Evolutionary conservation across 2,329 filamentous ascomycete genomes (phyloP), one percentile per base, ranked within the genome.

Genomic region (Monilinia aucupariae): DNA sequence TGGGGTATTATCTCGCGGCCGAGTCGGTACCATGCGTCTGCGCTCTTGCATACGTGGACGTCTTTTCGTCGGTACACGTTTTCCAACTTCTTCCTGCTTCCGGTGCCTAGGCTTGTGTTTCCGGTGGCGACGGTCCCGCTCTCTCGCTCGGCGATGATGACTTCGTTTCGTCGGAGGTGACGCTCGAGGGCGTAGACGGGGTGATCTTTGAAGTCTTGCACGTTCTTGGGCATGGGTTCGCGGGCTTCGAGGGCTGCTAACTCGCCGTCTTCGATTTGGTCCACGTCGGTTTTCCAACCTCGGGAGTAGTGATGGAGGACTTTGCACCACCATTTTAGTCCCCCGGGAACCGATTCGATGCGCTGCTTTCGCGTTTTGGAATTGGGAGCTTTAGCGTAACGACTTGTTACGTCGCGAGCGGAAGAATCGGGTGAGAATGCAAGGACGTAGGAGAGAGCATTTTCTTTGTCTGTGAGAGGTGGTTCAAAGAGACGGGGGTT

Each of bases 21-120:
- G 64, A 93, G 77, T 2, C 92, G 86, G 74, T 94, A 97, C 96
- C 94, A 99, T 67, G 89, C 91, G 68, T 96, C 91, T 3, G 85
- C 86, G 66, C 86, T 96, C 66, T 87, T 84, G 1, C 91, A 91
- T 6, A 85, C 71, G 59, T 90, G 86, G 0, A 99, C 91, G 72
- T 97, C 91, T 54, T 81, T 82, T 4, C 94, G 84, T 30, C 92
- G 85, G 73, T 91, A 99, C 0, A 99, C 87, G 59, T 85, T 84
- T 73, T 96, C 92, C 65, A 93, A 77, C 59, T 70, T 73, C 62
- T 71, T 73, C 2, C 66, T 66, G n/a, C 71, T 70, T 0, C 51
- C 58, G 3, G 45, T 59, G 0, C 78, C 71, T 66, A 83, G 80
- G 74, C 81, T 78, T 0, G 30, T n/a, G 43, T n/a, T 49, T 2